Base-by-base conservation (phyloP, 495 filamentous ascomycete genomes). In the Aspergillus bertholletiae region DNA sequence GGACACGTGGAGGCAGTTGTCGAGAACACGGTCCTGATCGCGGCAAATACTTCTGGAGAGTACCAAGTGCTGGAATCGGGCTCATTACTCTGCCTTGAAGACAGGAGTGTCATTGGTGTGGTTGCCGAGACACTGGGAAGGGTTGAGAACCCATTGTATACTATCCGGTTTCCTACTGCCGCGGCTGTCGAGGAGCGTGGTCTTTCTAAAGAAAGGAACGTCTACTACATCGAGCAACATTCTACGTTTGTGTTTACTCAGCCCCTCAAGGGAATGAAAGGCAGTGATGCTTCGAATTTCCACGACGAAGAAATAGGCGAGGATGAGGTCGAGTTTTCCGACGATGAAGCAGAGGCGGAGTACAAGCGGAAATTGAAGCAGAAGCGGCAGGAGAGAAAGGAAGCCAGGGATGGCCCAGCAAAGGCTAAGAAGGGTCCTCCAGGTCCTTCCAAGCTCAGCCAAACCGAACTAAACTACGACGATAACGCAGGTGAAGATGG, bases 331-430 rank as follows among this genome's bases (percentile, higher is more conserved):
- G 94, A 97, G 62, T 97, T 97, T 63, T 96, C 92, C 0, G 94
- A 97, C 58, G 94, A 98, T 57, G 94, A 97, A 72, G 87, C 88
- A 20, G 94, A 97, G 67, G 86, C 85, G 7, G 89, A 92, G 60
- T 82, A 89, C 65, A 95, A 88, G 74, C 73, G 76, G 46, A 88
- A 84, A 61, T 64, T 81, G 56, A 88, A 88, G 70, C 74, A 86
- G 66, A 80, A 79, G 59, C 64, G 76, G 51, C 68, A 80, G 52
- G 74, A 77, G 57, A 80, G 68, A 66, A 72, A 74, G 59, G 70
- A 76, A 17, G 67, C 68, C 32, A 68, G 62, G 61, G 59, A 69
- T 54, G 51, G 61, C 24, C 44, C 63, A 53, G 65, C 70, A 57
- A 69, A 70, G 63, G 39, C 51, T 28, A 71, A 71, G 57, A 66